Percentiles rank a stretch among this genome's conserved stretches.
These are phyloP conservation scores for Saksenaea vasiformis DNA, from an alignment of 371 early-diverging fungal species.

Conservation along the genomic window DNA sequence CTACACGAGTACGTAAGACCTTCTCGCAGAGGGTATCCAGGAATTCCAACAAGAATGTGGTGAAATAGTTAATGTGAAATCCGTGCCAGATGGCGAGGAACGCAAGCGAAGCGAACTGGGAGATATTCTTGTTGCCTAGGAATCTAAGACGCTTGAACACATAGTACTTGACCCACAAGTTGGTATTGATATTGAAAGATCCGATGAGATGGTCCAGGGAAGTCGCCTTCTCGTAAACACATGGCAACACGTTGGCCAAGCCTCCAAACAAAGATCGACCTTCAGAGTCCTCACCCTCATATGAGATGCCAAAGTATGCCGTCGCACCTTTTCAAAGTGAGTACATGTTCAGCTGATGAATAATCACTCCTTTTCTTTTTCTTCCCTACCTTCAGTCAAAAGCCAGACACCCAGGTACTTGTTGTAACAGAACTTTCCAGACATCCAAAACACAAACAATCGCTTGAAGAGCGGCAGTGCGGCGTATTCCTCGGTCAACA, in stretches of 20 bases:
- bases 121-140: slow-evolving; percentile 66
- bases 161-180: slow-evolving; percentile 73
- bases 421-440: slow-evolving; percentile 61
- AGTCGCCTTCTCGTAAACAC: slow-evolving; percentile 54
- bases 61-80: slow-evolving; percentile 64
- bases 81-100: slow-evolving; percentile 83
- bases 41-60: slow-evolving; percentile 67
- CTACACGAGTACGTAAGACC: slow-evolving; percentile 27
- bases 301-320: slow-evolving; percentile 64
- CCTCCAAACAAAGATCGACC: slow-evolving; percentile 57
- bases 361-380: not conserved
- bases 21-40: slow-evolving; percentile 57
- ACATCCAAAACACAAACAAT: slow-evolving; percentile 45
- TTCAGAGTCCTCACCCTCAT: slow-evolving; percentile 56
- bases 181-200: slow-evolving; percentile 79
- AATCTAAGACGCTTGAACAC: slow-evolving; percentile 72
- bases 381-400: slow-evolving; percentile 60
- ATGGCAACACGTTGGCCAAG: slow-evolving; percentile 60
- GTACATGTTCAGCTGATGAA: not conserved
- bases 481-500: slow-evolving; percentile 55
- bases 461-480: slow-evolving; percentile 40
- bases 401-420: slow-evolving; percentile 77
- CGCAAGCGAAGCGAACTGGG: slow-evolving; percentile 58
- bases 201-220: slow-evolving; percentile 58
- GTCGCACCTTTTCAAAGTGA: slow-evolving; percentile 44